A percentile compares a stretch with the other conserved stretches of the same genome.
phyloP scores from a whole-genome alignment of 345 rosid species.

The Ricinus communis region DNA sequence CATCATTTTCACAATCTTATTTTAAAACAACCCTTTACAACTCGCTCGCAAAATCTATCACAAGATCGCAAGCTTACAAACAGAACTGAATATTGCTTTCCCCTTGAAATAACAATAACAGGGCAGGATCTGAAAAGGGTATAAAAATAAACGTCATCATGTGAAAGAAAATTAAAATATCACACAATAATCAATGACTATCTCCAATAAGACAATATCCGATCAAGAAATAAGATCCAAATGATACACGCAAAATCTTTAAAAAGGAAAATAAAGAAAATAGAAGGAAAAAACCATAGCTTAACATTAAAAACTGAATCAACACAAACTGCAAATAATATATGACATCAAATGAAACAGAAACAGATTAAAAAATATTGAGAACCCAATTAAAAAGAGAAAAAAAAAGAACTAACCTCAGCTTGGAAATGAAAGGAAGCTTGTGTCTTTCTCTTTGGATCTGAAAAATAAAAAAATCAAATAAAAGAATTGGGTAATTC shows the following conservation, averaged over 20 bases:
- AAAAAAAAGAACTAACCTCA: conserved; percentile 27
- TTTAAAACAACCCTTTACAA: conserved; percentile 23
- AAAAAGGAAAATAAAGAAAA: not conserved
- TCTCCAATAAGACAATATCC: conserved; percentile 13
- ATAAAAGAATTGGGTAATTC: not conserved
- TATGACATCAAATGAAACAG: conserved; percentile 8
- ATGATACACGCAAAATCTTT: not conserved
- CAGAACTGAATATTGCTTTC: conserved; percentile 18
- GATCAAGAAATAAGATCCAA: conserved; percentile 27
- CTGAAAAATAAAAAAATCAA: conserved; percentile 15
- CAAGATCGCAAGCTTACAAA: conserved; percentile 34
- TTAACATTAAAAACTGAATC: conserved; percentile 11
- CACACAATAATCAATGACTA: conserved; percentile 11
- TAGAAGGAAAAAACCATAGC: not conserved
- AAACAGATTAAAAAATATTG: not conserved
- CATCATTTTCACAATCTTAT: conserved; percentile 46
- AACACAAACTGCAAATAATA: not conserved
- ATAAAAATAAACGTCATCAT: conserved; percentile 24
- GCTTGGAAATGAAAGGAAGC: conserved; percentile 18
- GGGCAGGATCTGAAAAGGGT: conserved; percentile 45
- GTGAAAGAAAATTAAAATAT: conserved; percentile 11
- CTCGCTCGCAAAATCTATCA: conserved; percentile 9
- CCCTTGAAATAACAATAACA: conserved; percentile 17
- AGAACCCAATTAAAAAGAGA: not conserved
- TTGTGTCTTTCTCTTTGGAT: conserved; percentile 28